Percentiles rank a stretch among this genome's conserved stretches.
phyloP scores from a whole-genome alignment of 306 rosid species.

The Prunus davidiana region DNA sequence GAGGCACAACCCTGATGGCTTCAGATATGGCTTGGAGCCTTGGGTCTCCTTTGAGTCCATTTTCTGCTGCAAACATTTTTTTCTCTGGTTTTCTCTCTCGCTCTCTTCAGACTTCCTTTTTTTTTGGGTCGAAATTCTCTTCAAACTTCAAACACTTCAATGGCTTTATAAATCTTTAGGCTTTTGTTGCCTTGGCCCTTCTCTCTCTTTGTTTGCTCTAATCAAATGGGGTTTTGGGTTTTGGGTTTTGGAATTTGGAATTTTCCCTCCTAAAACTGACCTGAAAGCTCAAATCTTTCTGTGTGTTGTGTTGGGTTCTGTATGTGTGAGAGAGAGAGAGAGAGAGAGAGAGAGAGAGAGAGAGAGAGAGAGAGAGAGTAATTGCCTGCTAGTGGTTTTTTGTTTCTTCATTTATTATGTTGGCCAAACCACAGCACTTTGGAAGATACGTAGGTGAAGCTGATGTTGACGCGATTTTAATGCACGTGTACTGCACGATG shows the following conservation, averaged over 20 bases:
- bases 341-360: neutral
- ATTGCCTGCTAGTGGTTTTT: constrained; percentile 20
- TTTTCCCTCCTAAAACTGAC: constrained; percentile 25
- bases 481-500: constrained; percentile 4
- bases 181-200: neutral
- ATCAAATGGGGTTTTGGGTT: constrained; percentile 1
- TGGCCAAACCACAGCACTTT: constrained; percentile 33
- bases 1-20: constrained; percentile 93
- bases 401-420: constrained; percentile 28
- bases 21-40: constrained; percentile 80
- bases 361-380: neutral
- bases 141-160: neutral
- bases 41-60: constrained; percentile 96
- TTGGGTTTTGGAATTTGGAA: neutral
- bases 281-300: constrained; percentile 3
- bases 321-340: neutral
- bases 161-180: neutral
- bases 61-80: constrained; percentile 86
- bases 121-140: no score
- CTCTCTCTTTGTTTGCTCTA: neutral
- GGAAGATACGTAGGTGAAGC: constrained; percentile 13
- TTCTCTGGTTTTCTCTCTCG: neutral
- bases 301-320: neutral
- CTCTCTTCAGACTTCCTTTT: neutral
- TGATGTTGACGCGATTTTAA: constrained; percentile 22